phyloP scores from a whole-genome alignment of 345 rosid species.

The Pugionium dolabratum region DNA sequence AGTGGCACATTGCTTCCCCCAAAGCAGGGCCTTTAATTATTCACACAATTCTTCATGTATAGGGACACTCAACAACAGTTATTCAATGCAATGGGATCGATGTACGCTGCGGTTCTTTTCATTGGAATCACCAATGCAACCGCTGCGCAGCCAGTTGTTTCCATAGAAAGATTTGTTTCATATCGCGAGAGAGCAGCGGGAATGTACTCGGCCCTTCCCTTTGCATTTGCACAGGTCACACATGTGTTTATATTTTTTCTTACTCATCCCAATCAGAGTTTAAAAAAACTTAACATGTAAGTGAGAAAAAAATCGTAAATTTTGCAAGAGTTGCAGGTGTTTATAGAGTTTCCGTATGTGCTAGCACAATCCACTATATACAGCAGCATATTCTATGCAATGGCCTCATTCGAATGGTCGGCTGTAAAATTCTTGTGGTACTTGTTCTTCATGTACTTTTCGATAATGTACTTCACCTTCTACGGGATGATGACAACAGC shows the following conservation, averaged over 20 bases:
- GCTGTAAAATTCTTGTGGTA: conserved; percentile 84
- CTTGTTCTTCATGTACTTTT: conserved; percentile 88
- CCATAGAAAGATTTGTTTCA: conserved; percentile 89
- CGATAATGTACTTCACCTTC: conserved; percentile 84
- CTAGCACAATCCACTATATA: conserved; percentile 73
- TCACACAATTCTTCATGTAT: conserved; percentile 12
- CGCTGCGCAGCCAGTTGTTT: conserved; percentile 97
- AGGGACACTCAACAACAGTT: conserved; percentile 84
- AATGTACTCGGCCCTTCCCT: conserved; percentile 89
- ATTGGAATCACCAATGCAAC: conserved; percentile 88
- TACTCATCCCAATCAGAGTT: background rate
- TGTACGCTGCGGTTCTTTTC: conserved; percentile 89
- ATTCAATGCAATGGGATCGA: conserved; percentile 92
- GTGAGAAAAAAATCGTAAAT: background rate
- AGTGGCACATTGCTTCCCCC: background rate
- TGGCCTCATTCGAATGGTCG: conserved; percentile 90
- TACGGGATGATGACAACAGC: conserved; percentile 99
- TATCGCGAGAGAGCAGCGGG: conserved; percentile 96
- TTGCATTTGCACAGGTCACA: conserved; percentile 91
- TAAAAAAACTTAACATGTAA: background rate
- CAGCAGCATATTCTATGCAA: conserved; percentile 77
- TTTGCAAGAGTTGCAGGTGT: conserved; percentile 56
- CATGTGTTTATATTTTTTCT: background rate
- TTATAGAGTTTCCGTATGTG: conserved; percentile 92
- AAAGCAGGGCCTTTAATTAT: conserved; percentile 1